Base-by-base conservation (phyloP, 306 rosid species). In the Gillenia trifoliata region DNA sequence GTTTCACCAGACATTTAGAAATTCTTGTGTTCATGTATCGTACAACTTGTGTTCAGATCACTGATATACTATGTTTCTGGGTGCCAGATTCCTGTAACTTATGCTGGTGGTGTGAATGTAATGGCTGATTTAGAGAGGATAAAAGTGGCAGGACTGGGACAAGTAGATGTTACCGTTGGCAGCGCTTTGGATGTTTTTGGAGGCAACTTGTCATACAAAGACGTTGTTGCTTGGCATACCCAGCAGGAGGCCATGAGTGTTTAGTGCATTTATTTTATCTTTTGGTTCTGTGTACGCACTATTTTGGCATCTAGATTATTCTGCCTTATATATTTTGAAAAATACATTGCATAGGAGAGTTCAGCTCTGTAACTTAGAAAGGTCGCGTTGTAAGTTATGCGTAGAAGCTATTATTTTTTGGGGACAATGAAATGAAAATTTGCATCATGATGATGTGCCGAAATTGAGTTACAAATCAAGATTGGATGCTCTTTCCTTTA, bases 181-280 rank as follows among this genome's bases (percentile, higher is more conserved):
- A 94, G 97, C 31, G 96, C 96, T 15, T 85, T 91, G 86, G 97
- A 94, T 81, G 86, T 92, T 66, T 92, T 94, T 52, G 93, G 97
- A 8, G 93, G 95, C 11, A 85, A 65, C 78, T 38, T 91, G 80
- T 80, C 90, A 5, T 91, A 91, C 73, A 31, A 76, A 74, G 88
- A 90, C 17, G 96, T 94, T 28, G 95, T 92, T 54, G 84, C 87
- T 76, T 91, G 97, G 96, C 97, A 94, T 86, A 75, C 75, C 64
- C 88, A 64, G 72, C 96, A 90, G 71, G 72, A 81, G 52, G 80
- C 80, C 61, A 47, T 60, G 3, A 66, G 66, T 28, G 86, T 83
- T 80, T 90, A 82, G 81, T 26, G 8, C 66, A 64, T 23, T 11
- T 57, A 59, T 25, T 0, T 3, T 20, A 25, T 60, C 43, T 29